A percentile compares a stretch with the other conserved stretches of the same genome.
These are phyloP conservation scores for Fusarium irregulare DNA, from an alignment of 2,329 filamentous ascomycete species.

Conservation along the genomic window DNA sequence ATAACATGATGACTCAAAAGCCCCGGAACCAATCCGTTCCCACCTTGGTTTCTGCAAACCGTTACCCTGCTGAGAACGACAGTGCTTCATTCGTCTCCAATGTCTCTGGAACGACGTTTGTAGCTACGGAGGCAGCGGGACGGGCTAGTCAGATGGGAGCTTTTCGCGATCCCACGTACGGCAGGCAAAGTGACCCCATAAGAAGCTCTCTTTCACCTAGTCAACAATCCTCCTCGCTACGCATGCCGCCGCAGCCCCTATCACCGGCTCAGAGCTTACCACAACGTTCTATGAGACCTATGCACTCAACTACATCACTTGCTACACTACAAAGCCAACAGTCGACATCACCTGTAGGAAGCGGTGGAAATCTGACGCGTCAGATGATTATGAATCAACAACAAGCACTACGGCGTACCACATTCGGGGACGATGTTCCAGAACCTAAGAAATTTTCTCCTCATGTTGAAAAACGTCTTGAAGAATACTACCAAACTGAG, in stretches of 20 bases:
- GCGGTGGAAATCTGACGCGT: slow-evolving; percentile 50
- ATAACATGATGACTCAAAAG: slow-evolving; percentile 60
- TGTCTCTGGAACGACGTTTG: slow-evolving; percentile 51
- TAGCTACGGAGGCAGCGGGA: slow-evolving; percentile 46
- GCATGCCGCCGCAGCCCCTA: slow-evolving; percentile 30
- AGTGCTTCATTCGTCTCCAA: slow-evolving; percentile 48
- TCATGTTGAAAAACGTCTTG: slow-evolving; percentile 62
- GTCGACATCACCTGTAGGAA: slow-evolving; percentile 34
- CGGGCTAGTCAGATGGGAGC: slow-evolving; percentile 36
- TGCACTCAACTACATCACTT: slow-evolving; percentile 43
- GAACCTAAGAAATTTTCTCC: slow-evolving; percentile 60
- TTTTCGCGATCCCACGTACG: slow-evolving; percentile 37
- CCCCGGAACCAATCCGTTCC: slow-evolving; percentile 36
- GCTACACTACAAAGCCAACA: slow-evolving; percentile 37
- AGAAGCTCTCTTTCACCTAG: slow-evolving; percentile 27
- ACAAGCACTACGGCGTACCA: slow-evolving; percentile 54
- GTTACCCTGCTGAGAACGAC: slow-evolving; percentile 42
- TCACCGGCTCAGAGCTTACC: slow-evolving; percentile 39
- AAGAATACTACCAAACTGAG: slow-evolving; percentile 64
- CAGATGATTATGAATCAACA: slow-evolving; percentile 60
- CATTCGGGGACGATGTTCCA: slow-evolving; percentile 54
- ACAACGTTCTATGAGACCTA: slow-evolving; percentile 35
- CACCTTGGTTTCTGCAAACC: slow-evolving; percentile 40
- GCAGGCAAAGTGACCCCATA: slow-evolving; percentile 22
- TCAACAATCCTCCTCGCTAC: slow-evolving; percentile 39